Evolutionary conservation across 805 yeast species (phyloP), one percentile per base, ranked within the genome.

Genomic region (Candida xiaguanensis): DNA sequence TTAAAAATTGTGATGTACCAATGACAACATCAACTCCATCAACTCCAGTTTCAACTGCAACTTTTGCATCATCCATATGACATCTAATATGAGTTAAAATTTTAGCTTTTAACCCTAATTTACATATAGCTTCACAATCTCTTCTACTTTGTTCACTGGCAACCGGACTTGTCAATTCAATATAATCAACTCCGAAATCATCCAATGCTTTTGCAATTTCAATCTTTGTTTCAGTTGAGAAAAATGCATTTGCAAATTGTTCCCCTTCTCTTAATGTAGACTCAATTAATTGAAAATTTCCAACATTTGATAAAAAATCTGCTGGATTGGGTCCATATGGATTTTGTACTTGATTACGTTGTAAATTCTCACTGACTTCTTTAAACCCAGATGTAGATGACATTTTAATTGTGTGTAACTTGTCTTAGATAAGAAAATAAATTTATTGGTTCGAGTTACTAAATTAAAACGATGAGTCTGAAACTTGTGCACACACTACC

Each of bases 1-100:
- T 82, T 56, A 93, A 74, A 64, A 89, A 93, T 65, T 85, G 95
- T 23, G 97, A 90, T 16, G 98, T 91, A 49, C 98, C 98, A 65
- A 91, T 91, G 44, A 91, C 97, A 42, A 91, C 96, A 70, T 93
- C 97, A 46, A 91, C 98, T 68, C 98, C 99, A 62, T 93, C 98
- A 39, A 93, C 99, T 62, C 99, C 98, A 28, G 98, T 91, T 58
- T 87, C 93, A 34, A 91, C 99, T 5, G 99, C 99, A 44, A 93
- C 86, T 55, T 83, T 77, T 41, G 98, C 99, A 58, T 93, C 99
- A 65, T 91, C 98, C 97, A 91, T 91, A 70, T 91, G 97, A 69
- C 99, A 91, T 67, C 98, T 80, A 52, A 93, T 93, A 65, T 91
- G 98, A 36, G 99, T 91, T 51, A 91, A 77, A 48, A 93, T 88